Evolutionary conservation across 2,329 filamentous ascomycete genomes (phyloP), one percentile per base, ranked within the genome.

Genomic region (Aureobasidium melanogenum): DNA sequence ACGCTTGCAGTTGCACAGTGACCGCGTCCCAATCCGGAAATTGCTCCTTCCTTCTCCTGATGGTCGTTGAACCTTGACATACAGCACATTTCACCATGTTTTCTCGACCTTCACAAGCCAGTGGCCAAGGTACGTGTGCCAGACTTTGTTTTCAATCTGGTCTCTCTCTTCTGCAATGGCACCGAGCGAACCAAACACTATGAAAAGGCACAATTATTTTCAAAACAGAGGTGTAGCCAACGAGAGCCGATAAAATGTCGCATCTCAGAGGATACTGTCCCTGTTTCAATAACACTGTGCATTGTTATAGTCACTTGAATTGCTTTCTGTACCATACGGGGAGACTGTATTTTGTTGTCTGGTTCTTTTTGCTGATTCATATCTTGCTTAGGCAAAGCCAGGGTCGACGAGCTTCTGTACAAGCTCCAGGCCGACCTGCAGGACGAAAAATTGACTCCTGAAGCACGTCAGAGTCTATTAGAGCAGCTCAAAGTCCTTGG

Each of bases 401-500:
- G 54, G 50, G 62, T 63, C 15, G 28, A 39, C 9, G 51, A 41
- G 15, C 39, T 65, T 8, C 38, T 65, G 12, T 46, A 41, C 7
- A 28, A 80, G 46, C 79, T 95, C 43, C 77, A 79, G 7, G 71
- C 80, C 55, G 88, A 93, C 70, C 74, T 91, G 1, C 73, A 36
- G 8, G 78, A 81, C n/a, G 77, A 79, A 52, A 80, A 76, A 26
- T 79, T 92, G 43, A 36, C 32, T 15, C 12, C 32, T 36, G 32
- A 36, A 91, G 88, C 89, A 69, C 82, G 85, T 64, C 82, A 84
- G 67, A 74, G 79, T 10, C 71, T 75, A 17, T 76, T 86, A 22
- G 74, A 80, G 56, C 74, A 91, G 67, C 79, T 97, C 52, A 96
- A 96, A 74, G 78, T 92, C 34, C 83, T 89, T 68, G 88, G 91